phyloP scores from a whole-genome alignment of 169 alveolate genomes.

The Plasmodium inui region DNA sequence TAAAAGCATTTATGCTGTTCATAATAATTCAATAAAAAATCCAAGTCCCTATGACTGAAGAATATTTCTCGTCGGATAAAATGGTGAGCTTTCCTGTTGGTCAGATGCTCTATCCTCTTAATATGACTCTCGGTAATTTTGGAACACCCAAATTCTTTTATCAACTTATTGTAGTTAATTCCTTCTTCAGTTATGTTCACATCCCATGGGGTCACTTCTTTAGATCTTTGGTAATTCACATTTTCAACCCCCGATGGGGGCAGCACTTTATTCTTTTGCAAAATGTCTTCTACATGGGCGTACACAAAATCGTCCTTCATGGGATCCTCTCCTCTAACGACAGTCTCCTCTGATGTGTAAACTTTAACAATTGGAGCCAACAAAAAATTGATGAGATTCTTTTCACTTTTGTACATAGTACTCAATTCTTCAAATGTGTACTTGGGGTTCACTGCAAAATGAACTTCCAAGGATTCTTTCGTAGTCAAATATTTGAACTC shows the following conservation, averaged over 20 bases:
- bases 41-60: slow-evolving; percentile 99
- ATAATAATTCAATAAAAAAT: slow-evolving; percentile 91
- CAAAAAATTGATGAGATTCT: slow-evolving; percentile 16
- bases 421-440: slow-evolving; percentile 63
- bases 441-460: slow-evolving; percentile 59
- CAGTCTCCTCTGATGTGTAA: slow-evolving; percentile 32
- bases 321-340: slow-evolving; percentile 7
- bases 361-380: slow-evolving; percentile 43
- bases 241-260: slow-evolving; percentile 75
- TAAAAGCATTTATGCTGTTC: slow-evolving; percentile 95
- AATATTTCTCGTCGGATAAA: slow-evolving; percentile 97
- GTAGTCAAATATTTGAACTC: slow-evolving; percentile 69
- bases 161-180: slow-evolving; percentile 94
- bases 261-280: slow-evolving; percentile 66
- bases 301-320: slow-evolving; percentile 51
- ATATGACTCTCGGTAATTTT: slow-evolving; percentile 87
- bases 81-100: slow-evolving; percentile 90
- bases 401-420: slow-evolving; percentile 24
- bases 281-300: slow-evolving; percentile 74
- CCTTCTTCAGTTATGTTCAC: slow-evolving; percentile 79
- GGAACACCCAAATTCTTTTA: slow-evolving; percentile 95
- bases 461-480: slow-evolving; percentile 76
- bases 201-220: slow-evolving; percentile 78
- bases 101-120: slow-evolving; percentile 87
- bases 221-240: slow-evolving; percentile 52